Evolutionary conservation across 2,329 filamentous ascomycete species (phyloP).

Genomic region (Stemphylium vesicarium): DNA sequence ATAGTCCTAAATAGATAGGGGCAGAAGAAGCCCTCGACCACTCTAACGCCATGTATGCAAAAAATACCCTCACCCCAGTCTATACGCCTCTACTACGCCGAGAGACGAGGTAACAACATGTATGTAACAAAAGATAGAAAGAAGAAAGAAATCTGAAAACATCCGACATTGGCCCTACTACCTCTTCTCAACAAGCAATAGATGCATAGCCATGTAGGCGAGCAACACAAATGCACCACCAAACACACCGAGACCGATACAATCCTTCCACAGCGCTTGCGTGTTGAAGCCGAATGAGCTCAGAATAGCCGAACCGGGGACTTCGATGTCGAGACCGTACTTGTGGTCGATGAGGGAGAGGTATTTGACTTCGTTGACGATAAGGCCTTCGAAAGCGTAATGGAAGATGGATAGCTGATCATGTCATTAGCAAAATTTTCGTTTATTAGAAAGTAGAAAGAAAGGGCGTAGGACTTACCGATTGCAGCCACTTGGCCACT

Average conservation of each 20-base stretch:
- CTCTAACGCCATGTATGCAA: neutral
- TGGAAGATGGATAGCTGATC: conserved; percentile 89
- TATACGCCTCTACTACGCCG: neutral
- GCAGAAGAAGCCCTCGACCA: neutral
- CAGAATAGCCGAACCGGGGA: conserved; percentile 91
- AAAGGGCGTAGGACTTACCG: conserved; percentile 56
- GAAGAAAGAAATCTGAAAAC: neutral
- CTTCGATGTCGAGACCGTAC: conserved; percentile 94
- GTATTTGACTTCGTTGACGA: conserved; percentile 95
- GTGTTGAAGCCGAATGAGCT: conserved; percentile 96
- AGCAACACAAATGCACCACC: conserved; percentile 82
- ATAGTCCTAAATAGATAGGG: neutral
- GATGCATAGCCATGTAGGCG: conserved; percentile 91
- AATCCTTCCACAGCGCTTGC: conserved; percentile 81
- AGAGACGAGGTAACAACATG: neutral
- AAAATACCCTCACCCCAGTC: neutral
- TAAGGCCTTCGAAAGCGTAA: conserved; percentile 93
- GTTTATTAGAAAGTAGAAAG: neutral
- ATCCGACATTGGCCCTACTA: conserved; percentile 46
- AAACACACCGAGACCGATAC: conserved; percentile 81
- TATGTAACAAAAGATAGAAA: neutral
- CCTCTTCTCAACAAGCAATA: conserved; percentile 88
- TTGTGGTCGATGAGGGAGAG: conserved; percentile 91
- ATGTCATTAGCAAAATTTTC: conserved; percentile 14
- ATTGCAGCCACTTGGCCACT: conserved; percentile 87